These are phyloP conservation scores for Prunus campanulata DNA, from an alignment of 306 rosid species.

Conservation along the genomic window DNA sequence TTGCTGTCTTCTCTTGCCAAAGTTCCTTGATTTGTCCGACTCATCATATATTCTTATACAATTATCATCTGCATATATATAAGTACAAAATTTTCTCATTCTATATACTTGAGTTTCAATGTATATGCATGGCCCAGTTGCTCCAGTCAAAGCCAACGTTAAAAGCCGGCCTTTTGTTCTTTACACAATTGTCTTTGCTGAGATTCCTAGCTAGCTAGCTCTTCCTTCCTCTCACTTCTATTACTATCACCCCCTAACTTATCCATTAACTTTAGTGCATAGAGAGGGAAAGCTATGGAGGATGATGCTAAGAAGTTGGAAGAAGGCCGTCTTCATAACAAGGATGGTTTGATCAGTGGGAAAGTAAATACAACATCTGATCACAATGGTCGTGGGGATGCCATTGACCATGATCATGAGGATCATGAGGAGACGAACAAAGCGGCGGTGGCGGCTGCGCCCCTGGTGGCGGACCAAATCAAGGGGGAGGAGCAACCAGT, in stretches of 20 bases:
- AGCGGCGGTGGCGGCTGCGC: background rate
- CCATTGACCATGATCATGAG: conserved; percentile 13
- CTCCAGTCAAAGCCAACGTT: conserved; percentile 12
- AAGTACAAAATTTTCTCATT: background rate
- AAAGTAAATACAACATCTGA: background rate
- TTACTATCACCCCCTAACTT: background rate
- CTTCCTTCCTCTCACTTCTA: conserved; percentile 10
- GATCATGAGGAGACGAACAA: conserved; percentile 2
- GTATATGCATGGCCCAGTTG: conserved; percentile 16
- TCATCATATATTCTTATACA: background rate
- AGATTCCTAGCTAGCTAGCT: background rate
- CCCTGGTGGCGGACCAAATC: conserved; percentile 2
- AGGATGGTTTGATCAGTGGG: background rate
- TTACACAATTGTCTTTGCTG: conserved; percentile 24
- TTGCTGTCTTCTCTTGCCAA: conserved; percentile 9
- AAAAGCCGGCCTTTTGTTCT: conserved; percentile 51
- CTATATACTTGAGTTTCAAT: background rate
- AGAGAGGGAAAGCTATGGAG: conserved; percentile 29
- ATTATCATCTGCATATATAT: background rate
- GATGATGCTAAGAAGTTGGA: conserved; percentile 57
- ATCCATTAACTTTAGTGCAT: background rate
- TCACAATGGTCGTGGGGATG: conserved; percentile 19
- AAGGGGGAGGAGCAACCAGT: conserved; percentile 13
- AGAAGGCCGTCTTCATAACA: conserved; percentile 38
- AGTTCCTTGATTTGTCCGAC: conserved; percentile 24